A percentile compares a stretch with the other conserved stretches of the same genome.
phyloP scores from a whole-genome alignment of 495 filamentous ascomycete genomes.

The Neurospora sublineolata region DNA sequence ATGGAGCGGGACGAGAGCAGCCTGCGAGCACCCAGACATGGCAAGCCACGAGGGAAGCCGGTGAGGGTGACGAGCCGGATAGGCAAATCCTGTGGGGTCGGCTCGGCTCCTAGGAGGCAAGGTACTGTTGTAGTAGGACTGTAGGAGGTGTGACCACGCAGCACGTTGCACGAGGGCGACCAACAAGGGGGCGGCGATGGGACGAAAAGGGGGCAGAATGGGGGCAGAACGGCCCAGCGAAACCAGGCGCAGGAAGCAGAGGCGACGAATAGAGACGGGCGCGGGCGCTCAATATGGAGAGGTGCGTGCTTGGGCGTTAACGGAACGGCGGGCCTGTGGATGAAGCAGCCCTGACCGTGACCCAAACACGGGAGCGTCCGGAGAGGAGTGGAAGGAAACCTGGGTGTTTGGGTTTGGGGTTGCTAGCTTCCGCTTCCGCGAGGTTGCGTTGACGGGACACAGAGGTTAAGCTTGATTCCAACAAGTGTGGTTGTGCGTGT shows the following conservation, averaged over 20 bases:
- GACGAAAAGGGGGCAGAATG: background rate
- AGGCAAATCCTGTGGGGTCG: background rate
- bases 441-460: background rate
- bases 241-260: background rate
- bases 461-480: background rate
- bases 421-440: background rate
- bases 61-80: background rate
- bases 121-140: background rate
- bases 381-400: background rate
- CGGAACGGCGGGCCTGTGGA: background rate
- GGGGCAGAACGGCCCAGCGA: background rate
- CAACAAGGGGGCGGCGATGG: background rate
- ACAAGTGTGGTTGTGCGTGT: background rate
- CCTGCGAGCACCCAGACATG: background rate
- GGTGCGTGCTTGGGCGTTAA: background rate
- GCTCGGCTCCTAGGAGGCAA: background rate
- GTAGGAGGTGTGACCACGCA: background rate
- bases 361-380: background rate
- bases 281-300: background rate
- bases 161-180: background rate
- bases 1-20: background rate
- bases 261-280: background rate
- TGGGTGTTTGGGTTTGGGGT: background rate
- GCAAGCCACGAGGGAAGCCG: background rate
- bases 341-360: background rate